phyloP scores from a whole-genome alignment of 306 rosid genomes.

The Betula pendula region DNA sequence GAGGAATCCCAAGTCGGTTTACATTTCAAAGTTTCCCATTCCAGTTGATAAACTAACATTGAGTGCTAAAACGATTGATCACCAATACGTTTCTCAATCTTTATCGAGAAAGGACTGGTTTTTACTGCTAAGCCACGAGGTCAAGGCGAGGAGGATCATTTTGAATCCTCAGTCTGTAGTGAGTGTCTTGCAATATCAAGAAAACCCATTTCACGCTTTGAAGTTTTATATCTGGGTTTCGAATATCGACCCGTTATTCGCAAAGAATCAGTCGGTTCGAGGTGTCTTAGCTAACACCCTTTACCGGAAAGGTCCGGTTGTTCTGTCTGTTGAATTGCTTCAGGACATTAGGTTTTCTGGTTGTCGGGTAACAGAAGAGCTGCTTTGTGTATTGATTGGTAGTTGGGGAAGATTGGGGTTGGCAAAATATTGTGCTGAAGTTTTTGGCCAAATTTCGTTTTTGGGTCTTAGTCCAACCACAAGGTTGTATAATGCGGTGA shows the following conservation, averaged over 20 bases:
- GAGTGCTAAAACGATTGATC: slow-evolving; percentile 37
- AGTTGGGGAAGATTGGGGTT: slow-evolving; percentile 94
- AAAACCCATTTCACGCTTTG: slow-evolving; percentile 52
- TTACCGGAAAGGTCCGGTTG: slow-evolving; percentile 55
- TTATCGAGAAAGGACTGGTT: slow-evolving; percentile 68
- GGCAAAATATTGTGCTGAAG: slow-evolving; percentile 64
- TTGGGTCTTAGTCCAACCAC: slow-evolving; percentile 64
- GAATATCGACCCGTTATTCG: slow-evolving; percentile 38
- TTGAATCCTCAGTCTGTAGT: slow-evolving; percentile 52
- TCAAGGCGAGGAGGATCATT: slow-evolving; percentile 33
- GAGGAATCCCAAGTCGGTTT: slow-evolving; percentile 17
- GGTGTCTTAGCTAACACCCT: slow-evolving; percentile 44
- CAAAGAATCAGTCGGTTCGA: slow-evolving; percentile 44
- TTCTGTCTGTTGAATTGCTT: slow-evolving; percentile 64
- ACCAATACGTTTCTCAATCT: slow-evolving; percentile 46
- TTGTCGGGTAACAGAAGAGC: slow-evolving; percentile 48
- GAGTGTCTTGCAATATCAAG: slow-evolving; percentile 60
- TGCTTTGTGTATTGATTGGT: slow-evolving; percentile 60
- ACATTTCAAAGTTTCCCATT: slow-evolving; percentile 15
- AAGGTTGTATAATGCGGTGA: slow-evolving; percentile 79
- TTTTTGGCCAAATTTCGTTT: slow-evolving; percentile 67
- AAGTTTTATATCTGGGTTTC: slow-evolving; percentile 78
- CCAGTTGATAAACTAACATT: slow-evolving; percentile 6
- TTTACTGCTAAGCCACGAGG: slow-evolving; percentile 56
- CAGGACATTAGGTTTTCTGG: slow-evolving; percentile 54